Evolutionary conservation across 805 yeast species (phyloP), one percentile per base, ranked within the genome.

Genomic region (Candida wancherniae): DNA sequence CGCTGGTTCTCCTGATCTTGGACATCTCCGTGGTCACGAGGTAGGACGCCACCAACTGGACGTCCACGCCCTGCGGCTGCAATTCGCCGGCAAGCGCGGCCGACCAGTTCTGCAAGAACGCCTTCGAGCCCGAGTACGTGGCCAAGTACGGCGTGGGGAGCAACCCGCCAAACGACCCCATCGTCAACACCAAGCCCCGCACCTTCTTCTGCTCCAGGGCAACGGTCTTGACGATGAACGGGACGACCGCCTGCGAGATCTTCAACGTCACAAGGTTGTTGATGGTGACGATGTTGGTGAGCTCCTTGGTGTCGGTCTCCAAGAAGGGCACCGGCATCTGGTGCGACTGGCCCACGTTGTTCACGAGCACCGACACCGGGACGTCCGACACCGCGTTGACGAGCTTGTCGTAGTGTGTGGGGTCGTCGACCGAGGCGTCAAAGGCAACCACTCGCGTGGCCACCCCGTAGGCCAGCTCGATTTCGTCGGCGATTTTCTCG

Each of bases 161-260:
- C 45, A 88, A 70, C 3, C 97, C 98, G 32, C 95, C 95, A 53
- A 92, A 90, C 4, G 97, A 90, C 26, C 97, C 97, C 96, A 92
- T 85, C 18, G 92, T 87, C 47, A 92, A 67, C 37, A 92, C 75
- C 49, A 92, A 71, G 22, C 95, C 95, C 40, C 75, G 72, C n/a
- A 58, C 43, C 16, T 58, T 54, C 36, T 67, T 63, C 21, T 55
- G 48, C 22, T 63, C 49, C 15, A 54, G 46, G 24, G 63, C 60
- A 15, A 75, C 69, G 24, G 84, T 73, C 10, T 67, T 61, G 21
- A 69, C 56, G 47, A 92, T 78, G n/a, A 63, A 51, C 26, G 96
- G 95, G 4, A 80, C 68, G 17, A 87, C 73, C n/a, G 75, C 58
- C 54, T 84, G 84, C 11, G 98, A 88, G 44, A 88, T 75, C 43